phyloP scores from a whole-genome alignment of 345 rosid genomes.

The Murraya paniculata region DNA sequence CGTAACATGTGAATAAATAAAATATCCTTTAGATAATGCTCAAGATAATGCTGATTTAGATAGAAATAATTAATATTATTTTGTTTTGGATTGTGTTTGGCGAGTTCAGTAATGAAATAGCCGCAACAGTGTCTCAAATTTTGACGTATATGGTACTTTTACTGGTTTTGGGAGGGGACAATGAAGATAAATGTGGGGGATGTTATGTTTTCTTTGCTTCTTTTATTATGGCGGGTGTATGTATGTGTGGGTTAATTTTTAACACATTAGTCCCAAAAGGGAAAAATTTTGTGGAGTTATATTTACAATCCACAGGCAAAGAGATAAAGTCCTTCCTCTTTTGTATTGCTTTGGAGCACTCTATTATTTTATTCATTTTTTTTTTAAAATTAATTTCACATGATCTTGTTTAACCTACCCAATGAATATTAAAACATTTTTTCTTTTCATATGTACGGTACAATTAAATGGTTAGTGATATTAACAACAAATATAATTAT shows the following conservation, averaged over 20 bases:
- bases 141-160: background rate
- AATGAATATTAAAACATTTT: background rate
- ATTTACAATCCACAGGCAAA: background rate
- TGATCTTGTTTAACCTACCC: background rate
- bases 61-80: background rate
- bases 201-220: background rate
- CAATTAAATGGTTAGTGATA: no score
- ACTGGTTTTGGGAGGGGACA: slow-evolving; percentile 6
- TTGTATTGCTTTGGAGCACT: background rate
- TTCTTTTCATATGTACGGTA: no score
- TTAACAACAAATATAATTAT: no score
- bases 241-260: background rate
- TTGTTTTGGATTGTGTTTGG: background rate
- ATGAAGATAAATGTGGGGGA: background rate
- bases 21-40: background rate
- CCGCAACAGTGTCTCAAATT: background rate
- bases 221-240: background rate
- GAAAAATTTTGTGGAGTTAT: background rate
- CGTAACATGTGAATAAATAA: background rate
- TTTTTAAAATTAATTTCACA: background rate
- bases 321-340: background rate
- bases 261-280: background rate
- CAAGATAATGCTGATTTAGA: background rate
- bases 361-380: no score
- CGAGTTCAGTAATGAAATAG: background rate